These are phyloP conservation scores for Byssochlamys sp. DNA, from an alignment of 2,329 filamentous ascomycete species.

Conservation along the genomic window DNA sequence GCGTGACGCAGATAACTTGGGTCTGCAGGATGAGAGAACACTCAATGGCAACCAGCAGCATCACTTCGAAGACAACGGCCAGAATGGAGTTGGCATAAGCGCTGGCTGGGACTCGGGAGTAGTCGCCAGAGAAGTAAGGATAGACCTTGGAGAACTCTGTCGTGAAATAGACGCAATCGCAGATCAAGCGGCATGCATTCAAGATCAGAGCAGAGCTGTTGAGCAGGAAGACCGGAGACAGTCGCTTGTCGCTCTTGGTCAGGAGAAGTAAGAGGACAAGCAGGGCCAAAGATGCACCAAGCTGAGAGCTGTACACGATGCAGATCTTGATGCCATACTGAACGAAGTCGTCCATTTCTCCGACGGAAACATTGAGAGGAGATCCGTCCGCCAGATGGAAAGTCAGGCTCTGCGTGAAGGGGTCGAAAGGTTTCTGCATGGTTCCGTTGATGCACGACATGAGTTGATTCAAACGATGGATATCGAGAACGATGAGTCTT, in stretches of 20 bases:
- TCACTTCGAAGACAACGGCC: slow-evolving; percentile 39
- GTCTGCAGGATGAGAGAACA: slow-evolving; percentile 54
- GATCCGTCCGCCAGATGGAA: slow-evolving; percentile 38
- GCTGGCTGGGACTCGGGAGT: slow-evolving; percentile 35
- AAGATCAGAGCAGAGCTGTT: slow-evolving; percentile 53
- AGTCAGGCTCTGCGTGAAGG: slow-evolving; percentile 43
- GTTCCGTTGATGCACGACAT: not conserved
- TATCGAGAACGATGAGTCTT: not conserved
- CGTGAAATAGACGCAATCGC: slow-evolving; percentile 45
- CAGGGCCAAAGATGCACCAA: slow-evolving; percentile 59
- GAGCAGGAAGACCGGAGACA: slow-evolving; percentile 54
- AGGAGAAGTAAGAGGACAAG: slow-evolving; percentile 58
- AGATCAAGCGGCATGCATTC: slow-evolving; percentile 47
- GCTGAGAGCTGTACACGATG: slow-evolving; percentile 61
- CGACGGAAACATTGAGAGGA: slow-evolving; percentile 32
- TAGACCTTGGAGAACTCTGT: slow-evolving; percentile 56
- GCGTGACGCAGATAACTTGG: slow-evolving; percentile 51
- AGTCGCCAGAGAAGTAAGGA: slow-evolving; percentile 48
- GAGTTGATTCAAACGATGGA: not conserved
- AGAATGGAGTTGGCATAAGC: slow-evolving; percentile 42
- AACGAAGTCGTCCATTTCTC: slow-evolving; percentile 36
- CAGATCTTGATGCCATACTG: slow-evolving; percentile 40
- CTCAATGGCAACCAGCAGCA: slow-evolving; percentile 49
- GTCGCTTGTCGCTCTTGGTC: slow-evolving; percentile 56
- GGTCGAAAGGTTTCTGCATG: slow-evolving; percentile 35